Percentiles rank a stretch among this genome's conserved stretches.
phyloP scores from a whole-genome alignment of 768 basidiomycete species.

The Nidularia sp. region DNA sequence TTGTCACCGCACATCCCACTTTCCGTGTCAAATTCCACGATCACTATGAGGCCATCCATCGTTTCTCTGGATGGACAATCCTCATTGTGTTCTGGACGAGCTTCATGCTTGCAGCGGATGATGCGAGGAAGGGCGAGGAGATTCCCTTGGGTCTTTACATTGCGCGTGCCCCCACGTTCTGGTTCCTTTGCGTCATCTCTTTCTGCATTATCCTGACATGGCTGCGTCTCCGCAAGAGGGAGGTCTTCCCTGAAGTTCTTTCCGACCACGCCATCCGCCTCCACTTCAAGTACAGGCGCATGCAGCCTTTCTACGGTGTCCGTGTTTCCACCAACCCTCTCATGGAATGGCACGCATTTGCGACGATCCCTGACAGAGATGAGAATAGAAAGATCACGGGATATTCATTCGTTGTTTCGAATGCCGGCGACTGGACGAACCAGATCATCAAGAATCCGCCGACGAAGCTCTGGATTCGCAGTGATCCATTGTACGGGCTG shows the following conservation, averaged over 20 bases:
- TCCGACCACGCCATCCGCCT: slow-evolving; percentile 52
- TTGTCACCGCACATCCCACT: slow-evolving; percentile 43
- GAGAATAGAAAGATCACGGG: no score
- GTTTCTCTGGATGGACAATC: slow-evolving; percentile 50
- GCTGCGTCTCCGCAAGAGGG: slow-evolving; percentile 44
- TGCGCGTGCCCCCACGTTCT: slow-evolving; percentile 41
- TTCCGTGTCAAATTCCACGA: slow-evolving; percentile 45
- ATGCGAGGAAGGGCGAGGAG: slow-evolving; percentile 25
- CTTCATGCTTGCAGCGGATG: slow-evolving; percentile 26
- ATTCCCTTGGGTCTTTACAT: slow-evolving; percentile 36
- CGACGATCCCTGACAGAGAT: no score
- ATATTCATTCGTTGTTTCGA: no score
- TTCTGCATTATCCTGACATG: slow-evolving; percentile 44
- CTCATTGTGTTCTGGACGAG: slow-evolving; percentile 46
- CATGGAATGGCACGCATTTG: no score
- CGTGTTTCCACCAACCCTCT: no score
- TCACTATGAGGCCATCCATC: slow-evolving; percentile 49
- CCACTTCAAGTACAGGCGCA: no score
- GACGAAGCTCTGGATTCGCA: no score
- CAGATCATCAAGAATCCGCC: no score
- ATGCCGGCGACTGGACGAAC: no score
- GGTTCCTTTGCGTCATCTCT: slow-evolving; percentile 30
- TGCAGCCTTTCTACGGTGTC: no score
- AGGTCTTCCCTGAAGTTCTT: slow-evolving; percentile 42
- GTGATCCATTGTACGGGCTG: no score